These are phyloP conservation scores for Boeremia lycopersici DNA, from an alignment of 2,329 filamentous ascomycete species.

Conservation along the genomic window DNA sequence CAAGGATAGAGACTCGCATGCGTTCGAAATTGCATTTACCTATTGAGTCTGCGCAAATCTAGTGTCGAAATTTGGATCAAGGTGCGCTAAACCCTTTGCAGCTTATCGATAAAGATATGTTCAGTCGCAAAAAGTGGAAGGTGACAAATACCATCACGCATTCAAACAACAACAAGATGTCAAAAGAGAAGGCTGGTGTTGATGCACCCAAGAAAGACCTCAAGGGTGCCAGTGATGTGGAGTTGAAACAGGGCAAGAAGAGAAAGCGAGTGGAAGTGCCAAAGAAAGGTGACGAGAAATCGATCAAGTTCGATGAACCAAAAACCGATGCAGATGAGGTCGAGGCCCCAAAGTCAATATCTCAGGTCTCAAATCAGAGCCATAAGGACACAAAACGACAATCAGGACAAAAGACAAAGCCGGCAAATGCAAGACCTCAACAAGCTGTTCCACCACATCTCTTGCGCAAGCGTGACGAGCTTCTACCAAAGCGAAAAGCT, in stretches of 20 bases:
- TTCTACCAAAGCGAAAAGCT: conserved; percentile 63
- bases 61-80: not conserved
- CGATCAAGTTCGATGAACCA: conserved; percentile 2
- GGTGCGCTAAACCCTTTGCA: not conserved
- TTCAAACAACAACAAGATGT: conserved; percentile 19
- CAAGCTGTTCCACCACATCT: conserved; percentile 30
- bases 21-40: too few relatives aligned
- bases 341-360: conserved; percentile 2
- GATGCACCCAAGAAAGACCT: not conserved
- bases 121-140: conserved; percentile 30
- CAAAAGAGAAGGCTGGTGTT: conserved; percentile 16
- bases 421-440: conserved; percentile 1
- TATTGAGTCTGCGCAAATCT: not conserved
- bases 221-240: not conserved
- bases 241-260: conserved; percentile 37
- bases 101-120: conserved; percentile 32
- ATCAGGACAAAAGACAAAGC: conserved; percentile 2
- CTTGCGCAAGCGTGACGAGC: conserved; percentile 53
- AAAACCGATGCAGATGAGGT: not conserved
- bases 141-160: not conserved
- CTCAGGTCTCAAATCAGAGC: conserved; percentile 1
- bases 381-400: not conserved
- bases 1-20: too few relatives aligned
- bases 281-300: conserved; percentile 27
- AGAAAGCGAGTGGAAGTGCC: conserved; percentile 35